A percentile compares a stretch with the other conserved stretches of the same genome.
Evolutionary conservation across 257 asterid genomes (phyloP).

Genomic region (Przewalskia tangutica): DNA sequence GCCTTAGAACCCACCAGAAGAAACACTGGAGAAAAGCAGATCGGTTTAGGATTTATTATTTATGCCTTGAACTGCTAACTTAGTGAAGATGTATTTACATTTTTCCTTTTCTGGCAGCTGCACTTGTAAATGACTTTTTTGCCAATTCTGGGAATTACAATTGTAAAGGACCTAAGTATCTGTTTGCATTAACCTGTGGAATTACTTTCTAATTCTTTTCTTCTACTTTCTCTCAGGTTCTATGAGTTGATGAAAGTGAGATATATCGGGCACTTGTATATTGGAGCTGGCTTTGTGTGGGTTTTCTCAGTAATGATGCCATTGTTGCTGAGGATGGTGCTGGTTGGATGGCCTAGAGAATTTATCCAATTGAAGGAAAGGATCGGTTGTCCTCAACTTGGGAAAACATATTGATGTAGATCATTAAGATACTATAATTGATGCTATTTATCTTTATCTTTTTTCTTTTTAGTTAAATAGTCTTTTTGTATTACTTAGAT

Average conservation of each 20-base stretch:
- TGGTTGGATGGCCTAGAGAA: neutral
- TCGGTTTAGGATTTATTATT: neutral
- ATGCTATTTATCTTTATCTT: no score
- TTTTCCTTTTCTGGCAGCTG: neutral
- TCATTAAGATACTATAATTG: neutral
- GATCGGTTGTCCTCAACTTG: neutral
- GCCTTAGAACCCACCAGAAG: neutral
- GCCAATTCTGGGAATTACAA: neutral
- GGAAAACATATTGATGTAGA: neutral
- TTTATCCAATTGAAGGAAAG: neutral
- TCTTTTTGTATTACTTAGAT: neutral
- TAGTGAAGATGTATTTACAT: neutral
- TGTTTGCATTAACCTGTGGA: neutral
- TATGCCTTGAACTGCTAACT: neutral
- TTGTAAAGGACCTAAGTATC: neutral
- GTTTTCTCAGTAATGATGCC: neutral
- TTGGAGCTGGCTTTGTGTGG: neutral
- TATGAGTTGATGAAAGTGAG: neutral
- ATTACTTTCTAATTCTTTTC: neutral
- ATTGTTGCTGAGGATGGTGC: neutral
- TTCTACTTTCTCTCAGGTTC: neutral
- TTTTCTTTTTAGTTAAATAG: no score
- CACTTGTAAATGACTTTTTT: neutral
- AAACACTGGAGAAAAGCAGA: neutral
- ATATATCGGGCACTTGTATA: neutral